Conservation (phyloP, 192 early-diverging fungal genomes). For the Coemansia sp. region DNA sequence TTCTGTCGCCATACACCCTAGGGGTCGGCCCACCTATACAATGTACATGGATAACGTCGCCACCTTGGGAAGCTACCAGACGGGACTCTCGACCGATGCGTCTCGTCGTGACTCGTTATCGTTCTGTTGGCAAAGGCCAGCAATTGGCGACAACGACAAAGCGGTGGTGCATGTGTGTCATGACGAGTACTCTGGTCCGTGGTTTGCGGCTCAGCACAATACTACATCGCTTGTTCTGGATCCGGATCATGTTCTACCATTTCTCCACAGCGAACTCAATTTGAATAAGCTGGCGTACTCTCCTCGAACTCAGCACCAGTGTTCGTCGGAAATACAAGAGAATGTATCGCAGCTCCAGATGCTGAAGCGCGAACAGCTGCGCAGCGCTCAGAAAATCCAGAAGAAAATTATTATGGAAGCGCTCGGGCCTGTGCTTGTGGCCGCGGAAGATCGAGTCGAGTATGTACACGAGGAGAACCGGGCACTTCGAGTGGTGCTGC, state of each 20-base stretch:
- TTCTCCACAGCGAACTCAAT: conserved; percentile 48
- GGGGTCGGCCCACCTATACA: conserved; percentile 11
- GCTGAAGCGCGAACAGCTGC: conserved; percentile 26
- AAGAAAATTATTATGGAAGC: conserved; percentile 41
- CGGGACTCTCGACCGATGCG: conserved; percentile 27
- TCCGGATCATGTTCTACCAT: conserved; percentile 34
- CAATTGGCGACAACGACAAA: not conserved
- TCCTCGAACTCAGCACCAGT: not conserved
- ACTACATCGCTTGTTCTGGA: conserved; percentile 17
- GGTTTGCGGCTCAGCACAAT: conserved; percentile 34
- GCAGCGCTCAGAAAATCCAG: conserved; percentile 46
- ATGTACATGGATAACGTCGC: conserved; percentile 27
- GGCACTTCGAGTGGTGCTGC: conserved; percentile 27
- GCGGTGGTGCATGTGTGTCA: conserved; percentile 16
- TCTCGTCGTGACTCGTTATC: conserved; percentile 28
- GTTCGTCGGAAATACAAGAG: conserved; percentile 7
- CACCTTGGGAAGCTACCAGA: conserved; percentile 23
- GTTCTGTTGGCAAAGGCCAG: conserved; percentile 25
- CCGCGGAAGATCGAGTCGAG: conserved; percentile 38
- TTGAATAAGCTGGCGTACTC: conserved; percentile 29
- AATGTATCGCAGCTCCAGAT: conserved; percentile 4
- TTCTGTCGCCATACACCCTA: not conserved
- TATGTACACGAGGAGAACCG: conserved; percentile 26
- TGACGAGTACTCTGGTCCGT: conserved; percentile 30
- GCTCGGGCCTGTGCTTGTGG: conserved; percentile 27